Evolutionary conservation across 2,329 filamentous ascomycete genomes (phyloP), one percentile per base, ranked within the genome.

Genomic region (Verticillium longisporum): DNA sequence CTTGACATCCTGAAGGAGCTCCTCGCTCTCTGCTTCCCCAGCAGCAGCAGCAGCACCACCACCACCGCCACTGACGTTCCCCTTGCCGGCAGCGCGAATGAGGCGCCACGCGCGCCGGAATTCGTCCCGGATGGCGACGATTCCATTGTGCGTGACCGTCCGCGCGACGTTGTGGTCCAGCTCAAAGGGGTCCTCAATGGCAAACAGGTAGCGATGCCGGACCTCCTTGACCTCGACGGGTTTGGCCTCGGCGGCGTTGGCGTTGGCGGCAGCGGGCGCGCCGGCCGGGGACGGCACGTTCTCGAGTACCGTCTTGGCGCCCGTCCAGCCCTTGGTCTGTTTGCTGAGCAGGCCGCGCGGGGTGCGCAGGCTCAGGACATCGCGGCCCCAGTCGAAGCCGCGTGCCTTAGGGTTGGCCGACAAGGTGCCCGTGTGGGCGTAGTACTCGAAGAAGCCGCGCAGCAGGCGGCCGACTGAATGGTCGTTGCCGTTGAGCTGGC

Each of bases 101-200:
- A 96, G 88, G 37, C 84, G 79, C 84, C 90, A 90, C 2, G 91
- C 91, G 21, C 92, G 83, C 18, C 91, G 83, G 69, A 96, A 95
- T 74, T 97, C 92, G 67, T 95, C 89, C 50, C 91, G 82, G 62
- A 96, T 95, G 0, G 88, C 83, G 1, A 91, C 88, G 64, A 96
- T 91, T 2, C 92, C 91, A 63, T 87, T 84, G 69, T 94, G 89
- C 6, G 89, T 92, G 1, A 97, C 92, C 0, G 92, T 96, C 57
- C 91, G 82, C 3, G 90, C 93, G 37, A 97, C 89, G 67, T 97
- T 97, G 74, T 97, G 92, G 50, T 92, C 88, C 2, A 87, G 75
- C 76, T 97, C 92, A 69, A 97, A 97, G 0, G 93, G 93, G 72
- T 97, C 93, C 71, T 97, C 93, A 63, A 97, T 93, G 36, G 91